Evolutionary conservation across 2,329 filamentous ascomycete genomes (phyloP), one percentile per base, ranked within the genome.

Genomic region (Ophiostoma ips): DNA sequence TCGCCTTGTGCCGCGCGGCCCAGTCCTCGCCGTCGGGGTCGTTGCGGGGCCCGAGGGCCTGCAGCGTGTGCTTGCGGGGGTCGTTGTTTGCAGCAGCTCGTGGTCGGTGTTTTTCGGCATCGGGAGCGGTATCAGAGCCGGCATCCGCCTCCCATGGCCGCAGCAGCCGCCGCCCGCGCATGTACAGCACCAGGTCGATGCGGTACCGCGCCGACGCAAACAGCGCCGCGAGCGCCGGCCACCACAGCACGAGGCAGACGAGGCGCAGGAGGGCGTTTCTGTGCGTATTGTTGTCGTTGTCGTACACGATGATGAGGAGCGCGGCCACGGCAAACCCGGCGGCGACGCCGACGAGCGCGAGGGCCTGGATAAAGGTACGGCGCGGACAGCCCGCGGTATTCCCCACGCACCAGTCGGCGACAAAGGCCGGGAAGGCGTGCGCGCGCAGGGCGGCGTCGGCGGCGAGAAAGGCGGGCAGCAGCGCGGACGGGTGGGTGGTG

Each of bases 401-500:
- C 54, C 60, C 59, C 19, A 64, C 58, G 46, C 61, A 61, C 63
- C 64, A 66, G 34, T 55, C n/a, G 58, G 34, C 67, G 54, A 57
- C 49, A 52, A 71, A 71, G 35, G 62, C 61, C 2, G 67, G 66
- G 52, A 70, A 67, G 5, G 62, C 61, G 41, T 62, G 60, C 24
- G 60, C 60, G 46, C 65, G 60, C 13, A 71, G 60, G 4, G 58
- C 55, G 12, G 61, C 56, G 50, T 71, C 68, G 50, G 64, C 61
- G 6, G 63, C 58, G 12, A 64, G 55, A 40, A 67, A 66, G 8
- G 65, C 66, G 0, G 65, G 62, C 0, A 68, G 59, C 5, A 71
- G 62, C 1, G 67, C 66, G 0, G 68, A 69, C 1, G 69, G 68
- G 55, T 71, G 69, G 2, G 68, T 71, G 0, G 69, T 71, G 33